These are phyloP conservation scores for Tetrapisispora fleetii DNA, from an alignment of 805 yeast species.

Conservation along the genomic window DNA sequence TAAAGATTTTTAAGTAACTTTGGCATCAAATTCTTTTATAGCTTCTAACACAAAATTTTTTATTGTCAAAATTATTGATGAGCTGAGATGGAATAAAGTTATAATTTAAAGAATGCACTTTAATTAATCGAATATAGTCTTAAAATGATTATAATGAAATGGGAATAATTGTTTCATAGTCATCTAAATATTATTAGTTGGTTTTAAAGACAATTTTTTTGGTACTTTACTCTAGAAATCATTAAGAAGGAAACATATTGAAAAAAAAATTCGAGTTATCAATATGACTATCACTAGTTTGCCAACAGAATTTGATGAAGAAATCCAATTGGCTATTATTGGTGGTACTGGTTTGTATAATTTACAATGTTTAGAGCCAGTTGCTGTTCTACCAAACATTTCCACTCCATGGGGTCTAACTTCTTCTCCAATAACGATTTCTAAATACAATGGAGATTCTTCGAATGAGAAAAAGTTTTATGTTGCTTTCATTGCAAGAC, in stretches of 20 bases:
- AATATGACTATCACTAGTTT: constrained; percentile 19
- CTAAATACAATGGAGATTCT: constrained; percentile 54
- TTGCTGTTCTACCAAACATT: constrained; percentile 62
- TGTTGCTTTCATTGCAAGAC: constrained; percentile 91
- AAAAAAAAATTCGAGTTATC: too few species aligned
- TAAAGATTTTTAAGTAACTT: too few species aligned
- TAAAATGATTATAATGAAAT: neutral
- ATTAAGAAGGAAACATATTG: too few species aligned
- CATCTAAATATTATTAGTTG: too few species aligned
- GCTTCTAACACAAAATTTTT: neutral
- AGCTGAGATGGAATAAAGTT: constrained; percentile 2
- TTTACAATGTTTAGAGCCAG: constrained; percentile 70
- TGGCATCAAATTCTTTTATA: too few species aligned
- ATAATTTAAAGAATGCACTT: neutral
- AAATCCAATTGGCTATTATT: constrained; percentile 73
- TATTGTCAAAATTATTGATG: neutral
- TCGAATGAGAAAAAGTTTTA: constrained; percentile 33
- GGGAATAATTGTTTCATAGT: neutral
- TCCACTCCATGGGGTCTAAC: constrained; percentile 98
- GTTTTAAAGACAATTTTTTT: too few species aligned
- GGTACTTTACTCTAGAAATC: too few species aligned
- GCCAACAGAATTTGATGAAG: constrained; percentile 18
- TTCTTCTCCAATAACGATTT: constrained; percentile 84
- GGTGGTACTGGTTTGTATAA: constrained; percentile 98
- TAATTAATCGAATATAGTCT: neutral